These are phyloP conservation scores for Rhodotorula babjevae DNA, from an alignment of 768 basidiomycete species.

Conservation along the genomic window DNA sequence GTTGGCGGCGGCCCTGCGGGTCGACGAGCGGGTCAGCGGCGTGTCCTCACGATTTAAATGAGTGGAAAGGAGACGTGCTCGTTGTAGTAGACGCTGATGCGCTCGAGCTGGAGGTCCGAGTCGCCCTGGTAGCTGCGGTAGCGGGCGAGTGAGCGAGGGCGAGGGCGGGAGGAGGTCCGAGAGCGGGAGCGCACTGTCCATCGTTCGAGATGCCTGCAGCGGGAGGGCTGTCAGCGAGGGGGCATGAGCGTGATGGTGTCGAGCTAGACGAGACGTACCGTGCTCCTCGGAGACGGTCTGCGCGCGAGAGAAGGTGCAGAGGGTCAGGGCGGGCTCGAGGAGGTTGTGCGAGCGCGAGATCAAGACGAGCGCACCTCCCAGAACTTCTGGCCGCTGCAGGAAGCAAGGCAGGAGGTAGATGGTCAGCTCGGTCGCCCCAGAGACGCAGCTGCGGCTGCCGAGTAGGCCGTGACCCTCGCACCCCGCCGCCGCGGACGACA, in stretches of 20 bases:
- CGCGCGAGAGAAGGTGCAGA: slow-evolving; percentile 9
- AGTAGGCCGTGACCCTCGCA: background rate
- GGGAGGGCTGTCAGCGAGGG: background rate
- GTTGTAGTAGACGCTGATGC: slow-evolving; percentile 92
- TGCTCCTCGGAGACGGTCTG: slow-evolving; percentile 96
- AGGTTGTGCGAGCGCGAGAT: background rate
- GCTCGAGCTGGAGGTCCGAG: slow-evolving; percentile 89
- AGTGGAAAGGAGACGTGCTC: slow-evolving; percentile 62
- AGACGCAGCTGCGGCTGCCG: background rate
- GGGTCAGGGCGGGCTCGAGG: background rate
- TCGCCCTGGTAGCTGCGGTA: slow-evolving; percentile 69
- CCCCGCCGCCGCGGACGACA: too few relatives aligned
- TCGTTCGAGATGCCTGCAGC: slow-evolving; percentile 50
- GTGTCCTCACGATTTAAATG: accelerated
- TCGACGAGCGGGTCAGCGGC: slow-evolving; percentile 59
- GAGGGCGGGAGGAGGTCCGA: too few relatives aligned
- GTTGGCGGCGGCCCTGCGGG: slow-evolving; percentile 52
- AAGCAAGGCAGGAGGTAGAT: background rate
- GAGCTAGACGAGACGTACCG: slow-evolving; percentile 9
- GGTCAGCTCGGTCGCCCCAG: background rate
- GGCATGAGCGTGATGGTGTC: too few relatives aligned
- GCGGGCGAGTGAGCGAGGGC: too few relatives aligned
- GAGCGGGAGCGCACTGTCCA: background rate
- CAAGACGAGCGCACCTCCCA: slow-evolving; percentile 45
- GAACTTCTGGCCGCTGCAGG: slow-evolving; percentile 47